These are phyloP conservation scores for Sphaerobolus stellatus DNA, from an alignment of 1,284 basidiomycete species.

Conservation along the genomic window DNA sequence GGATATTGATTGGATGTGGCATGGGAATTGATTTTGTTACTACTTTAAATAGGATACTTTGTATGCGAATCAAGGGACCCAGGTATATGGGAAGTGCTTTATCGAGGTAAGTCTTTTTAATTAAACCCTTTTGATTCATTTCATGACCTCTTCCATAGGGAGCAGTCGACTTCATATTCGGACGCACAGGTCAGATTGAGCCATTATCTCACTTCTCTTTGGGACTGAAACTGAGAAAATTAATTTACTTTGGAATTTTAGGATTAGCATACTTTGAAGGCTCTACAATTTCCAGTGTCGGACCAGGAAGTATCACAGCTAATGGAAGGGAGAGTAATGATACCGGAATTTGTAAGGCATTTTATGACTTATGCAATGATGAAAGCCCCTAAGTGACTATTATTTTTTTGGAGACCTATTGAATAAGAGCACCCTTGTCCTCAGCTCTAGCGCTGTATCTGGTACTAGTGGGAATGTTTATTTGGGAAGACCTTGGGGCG, in stretches of 20 bases:
- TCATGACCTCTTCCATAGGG: conserved; percentile 39
- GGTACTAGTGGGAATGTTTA: conserved; percentile 39
- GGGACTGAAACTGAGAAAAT: too few relatives aligned
- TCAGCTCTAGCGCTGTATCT: conserved; percentile 43
- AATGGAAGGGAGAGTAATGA: conserved; percentile 49
- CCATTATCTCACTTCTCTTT: too few relatives aligned
- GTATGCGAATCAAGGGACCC: conserved; percentile 46
- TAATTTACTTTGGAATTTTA: not conserved
- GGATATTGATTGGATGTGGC: too few relatives aligned
- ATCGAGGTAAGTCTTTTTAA: conserved; percentile 40
- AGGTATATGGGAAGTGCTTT: conserved; percentile 47
- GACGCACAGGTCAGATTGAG: conserved; percentile 27
- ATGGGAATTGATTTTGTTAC: not conserved
- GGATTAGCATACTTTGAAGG: conserved; percentile 45
- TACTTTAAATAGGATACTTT: conserved; percentile 30
- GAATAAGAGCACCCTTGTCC: conserved; percentile 47
- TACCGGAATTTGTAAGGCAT: conserved; percentile 43
- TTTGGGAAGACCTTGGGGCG: conserved; percentile 54
- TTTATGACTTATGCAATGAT: not conserved
- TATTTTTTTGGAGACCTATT: conserved; percentile 47
- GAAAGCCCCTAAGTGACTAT: not conserved
- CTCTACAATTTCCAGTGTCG: conserved; percentile 42
- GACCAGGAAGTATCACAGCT: conserved; percentile 51
- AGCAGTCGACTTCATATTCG: conserved; percentile 56
- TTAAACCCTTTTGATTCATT: conserved; percentile 16